Evolutionary conservation across 495 filamentous ascomycete genomes (phyloP), one percentile per base, ranked within the genome.

Genomic region (Penicillium roqueforti): DNA sequence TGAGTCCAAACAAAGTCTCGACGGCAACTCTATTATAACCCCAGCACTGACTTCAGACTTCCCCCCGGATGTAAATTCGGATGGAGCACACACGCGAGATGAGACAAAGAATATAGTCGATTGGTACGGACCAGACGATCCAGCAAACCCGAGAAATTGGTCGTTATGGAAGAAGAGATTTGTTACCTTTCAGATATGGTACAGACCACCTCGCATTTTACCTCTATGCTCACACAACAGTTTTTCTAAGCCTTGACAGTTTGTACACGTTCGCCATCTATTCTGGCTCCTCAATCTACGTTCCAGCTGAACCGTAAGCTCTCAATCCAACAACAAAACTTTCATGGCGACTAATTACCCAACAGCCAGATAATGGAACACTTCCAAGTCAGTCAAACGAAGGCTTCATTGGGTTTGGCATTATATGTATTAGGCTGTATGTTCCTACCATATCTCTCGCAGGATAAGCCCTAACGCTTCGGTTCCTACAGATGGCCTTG

Each of bases 351-450:
- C 22, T 42, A n/a, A 20, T 22, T 3, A 8, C 9, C 16, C 7
- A n/a, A 42, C 9, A 42, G 40, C 22, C 19, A 42, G 3, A 25
- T 42, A 42, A 42, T 42, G 39, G 39, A 42, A 22, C 14, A 42
- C 13, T 42, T 42, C 39, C 39, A 42, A 13, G 39, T 42, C 11
- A 22, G 5, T 13, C 39, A 25, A 14, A 42, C 39, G 5, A 42
- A 42, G 11, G 39, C 39, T 25, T 42, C 39, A 22, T 22, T 80
- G 2, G 76, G 74, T 4, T 62, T 80, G 18, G 63, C 73, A 0
- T 54, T 79, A 29, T 79, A 77, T 55, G 73, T 80, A 3, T 61
- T 80, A 0, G 77, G 68, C 1, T 80, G 75, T 61, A 70, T 73
- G 40, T 13, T 42, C 11, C 11, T 5, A 11, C 3, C 1, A 9